Base-by-base conservation (phyloP, 1,284 basidiomycete genomes). In the Fomes fomentarius region DNA sequence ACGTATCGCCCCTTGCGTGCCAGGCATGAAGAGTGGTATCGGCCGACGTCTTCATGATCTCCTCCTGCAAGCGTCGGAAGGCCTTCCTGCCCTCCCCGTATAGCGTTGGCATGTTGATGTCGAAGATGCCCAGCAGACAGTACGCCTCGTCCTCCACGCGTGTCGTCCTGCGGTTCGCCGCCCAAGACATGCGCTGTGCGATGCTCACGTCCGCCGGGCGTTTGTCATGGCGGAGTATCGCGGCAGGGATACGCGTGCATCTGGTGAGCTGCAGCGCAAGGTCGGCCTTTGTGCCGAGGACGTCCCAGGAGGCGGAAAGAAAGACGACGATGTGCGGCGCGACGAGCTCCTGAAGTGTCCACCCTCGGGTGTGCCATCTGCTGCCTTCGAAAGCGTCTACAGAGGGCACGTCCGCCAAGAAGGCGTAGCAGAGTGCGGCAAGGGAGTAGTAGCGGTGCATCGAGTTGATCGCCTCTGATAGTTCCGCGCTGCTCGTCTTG, bases 391-490 rank as follows among this genome's bases (percentile, higher is more conserved):
- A 31, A 24, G 46, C 24, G 30, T 35, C 17, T 15, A 22, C 21
- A 6, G 28, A 24, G 12, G 45, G 31, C 14, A 57, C 55, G 24
- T 57, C 55, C 14, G 34, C 37, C 15, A 57, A 47, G 39, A 37
- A 57, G 15, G 40, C 55, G 44, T 54, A 58, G 56, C 56, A 58
- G 44, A 58, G 41, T 35, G 44, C 25, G 28, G 56, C 43, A 38
- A 25, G 34, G 21, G 45, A 37, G 31, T 54, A 58, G 47, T 52
- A 58, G 11, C 31, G 44, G 40, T 47, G 54, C 56, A 58, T 58
- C 15, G 56, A 58, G 49, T 58, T 58, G 48, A 58, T 51, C 14
- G 56, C 52, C 52, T 58, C 56, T 7, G 56, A 54, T 15, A 58
- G 52, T 37, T 58, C 50, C 14, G 50, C 25, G 35, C 50, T 52